Base-by-base conservation (phyloP, 345 rosid species). In the Microcos paniculata region DNA sequence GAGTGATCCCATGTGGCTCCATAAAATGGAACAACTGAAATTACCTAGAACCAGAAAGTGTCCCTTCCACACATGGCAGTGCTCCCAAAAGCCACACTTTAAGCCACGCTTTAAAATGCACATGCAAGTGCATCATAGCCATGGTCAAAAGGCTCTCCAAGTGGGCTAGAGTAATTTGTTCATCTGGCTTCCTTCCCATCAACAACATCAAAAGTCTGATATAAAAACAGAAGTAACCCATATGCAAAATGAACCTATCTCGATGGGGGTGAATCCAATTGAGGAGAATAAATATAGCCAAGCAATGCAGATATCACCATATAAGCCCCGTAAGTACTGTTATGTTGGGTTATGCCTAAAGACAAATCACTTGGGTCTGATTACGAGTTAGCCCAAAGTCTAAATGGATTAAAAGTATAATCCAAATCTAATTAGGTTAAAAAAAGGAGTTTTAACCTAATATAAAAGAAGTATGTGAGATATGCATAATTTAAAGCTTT, bases 71-170 rank as follows among this genome's bases (percentile, higher is more conserved):
- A 93, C 97, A 93, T 90, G 71, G 94, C 93, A 76, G 98, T 93
- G 84, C 99, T 96, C 28, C 91, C 93, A 71, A 87, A 96, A 26
- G 98, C 99, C 96, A 92, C 43, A 73, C 85, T 62, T 78, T 93
- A 19, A 1, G 30, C 67, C 46, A 75, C 74, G 53, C 65, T 59
- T 71, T 42, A 74, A 77, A 74, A 81, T 89, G 97, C 99, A 86
- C 99, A 96, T 48, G 94, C 99, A 80, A 93, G 99, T 0, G 99
- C 99, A 87, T 96, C 99, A 24, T 98, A 96, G 91, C 98, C 99
- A 78, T 93, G 98, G 78, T 96, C 97, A 76, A 92, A 93, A 72
- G 93, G 98, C 85, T 96, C 98, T 75, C 98, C 97, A 53, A 96
- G 74, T 65, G 99, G 98, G 77, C 98, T 92, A 42, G 92, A 83